Base-by-base conservation (phyloP, 2,329 filamentous ascomycete species). In the Metarhizium anisopliae region DNA sequence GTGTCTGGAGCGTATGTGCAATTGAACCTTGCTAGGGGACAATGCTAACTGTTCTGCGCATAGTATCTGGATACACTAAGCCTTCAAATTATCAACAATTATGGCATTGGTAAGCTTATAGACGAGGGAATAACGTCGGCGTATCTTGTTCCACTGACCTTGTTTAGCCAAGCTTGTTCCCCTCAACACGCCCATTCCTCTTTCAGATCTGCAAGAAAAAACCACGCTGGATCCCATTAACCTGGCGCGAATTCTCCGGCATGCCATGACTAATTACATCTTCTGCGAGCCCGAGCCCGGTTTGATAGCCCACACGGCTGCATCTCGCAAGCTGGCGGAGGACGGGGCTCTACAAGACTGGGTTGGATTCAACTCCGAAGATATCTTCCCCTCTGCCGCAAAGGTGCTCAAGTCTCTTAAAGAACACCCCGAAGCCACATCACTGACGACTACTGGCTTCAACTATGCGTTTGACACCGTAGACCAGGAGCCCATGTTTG, bases 181-280 rank as follows among this genome's bases (percentile, higher is more conserved):
- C 13, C n/a, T 76, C 29, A 63, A 74, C 18, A 63, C 66, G 29
- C 70, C 76, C 45, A 78, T 79, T 54, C 64, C 74, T 1, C 71
- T 80, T 25, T 54, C 66, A 29, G 71, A 80, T 51, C 74, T 82
- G 3, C 67, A 76, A 51, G 60, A 68, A 49, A 75, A 74, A 59
- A 77, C 76, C 0, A 61, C 70, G 0, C 64, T 81, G 25, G 75
- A 79, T 59, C 67, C 74, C 32, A 70, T 76, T 59, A 80, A 81
- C 61, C 69, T 82, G 18, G 72, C 74, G 13, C 76, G 79, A 50
- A 67, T 79, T 6, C 66, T 82, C 32, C 77, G 81, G 7, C 76
- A 83, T 64, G 79, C 77, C 43, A 83, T 84, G 74, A 83, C 80
- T 13, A 79, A 77, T 59, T 70, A 72, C 11, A 73, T 85, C 56